phyloP scores from a whole-genome alignment of 1,139 yeast genomes.

The Pichia sp. region DNA sequence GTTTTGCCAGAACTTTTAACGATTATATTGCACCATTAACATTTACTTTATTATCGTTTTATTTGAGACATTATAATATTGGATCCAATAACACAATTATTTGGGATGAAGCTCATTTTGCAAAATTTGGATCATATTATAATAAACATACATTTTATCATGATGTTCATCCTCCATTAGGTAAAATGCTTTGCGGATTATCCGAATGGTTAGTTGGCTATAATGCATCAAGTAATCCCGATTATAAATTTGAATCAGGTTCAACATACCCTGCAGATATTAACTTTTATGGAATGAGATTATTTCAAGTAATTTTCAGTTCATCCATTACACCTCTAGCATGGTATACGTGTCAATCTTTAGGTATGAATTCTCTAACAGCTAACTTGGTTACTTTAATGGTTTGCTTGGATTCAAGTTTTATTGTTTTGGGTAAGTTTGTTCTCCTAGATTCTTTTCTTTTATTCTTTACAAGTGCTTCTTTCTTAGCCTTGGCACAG shows the following conservation, averaged over 20 bases:
- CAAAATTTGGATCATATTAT: conserved; percentile 46
- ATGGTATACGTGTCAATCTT: conserved; percentile 48
- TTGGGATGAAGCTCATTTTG: conserved; percentile 97
- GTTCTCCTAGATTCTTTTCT: conserved; percentile 69
- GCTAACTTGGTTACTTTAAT: conserved; percentile 50
- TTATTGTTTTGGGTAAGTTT: conserved; percentile 61
- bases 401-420: conserved; percentile 61
- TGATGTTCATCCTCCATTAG: conserved; percentile 77
- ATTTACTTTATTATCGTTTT: conserved; percentile 47
- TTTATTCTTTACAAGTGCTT: conserved; percentile 59
- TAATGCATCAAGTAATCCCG: conserved; percentile 38
- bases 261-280: conserved; percentile 45
- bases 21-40: conserved; percentile 42
- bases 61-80: conserved; percentile 62
- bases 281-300: conserved; percentile 55
- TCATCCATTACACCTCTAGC: conserved; percentile 59
- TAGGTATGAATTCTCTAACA: conserved; percentile 41
- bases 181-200: conserved; percentile 62
- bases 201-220: conserved; percentile 64
- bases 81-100: conserved; percentile 61
- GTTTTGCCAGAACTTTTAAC: background rate
- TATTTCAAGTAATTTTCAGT: conserved; percentile 60
- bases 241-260: conserved; percentile 60
- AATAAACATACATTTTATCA: conserved; percentile 61
- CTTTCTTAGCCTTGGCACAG: conserved; percentile 51